Percentiles rank a stretch among this genome's conserved stretches.
Evolutionary conservation across 2,329 filamentous ascomycete species (phyloP).

Genomic region (Colletotrichum abscissum): DNA sequence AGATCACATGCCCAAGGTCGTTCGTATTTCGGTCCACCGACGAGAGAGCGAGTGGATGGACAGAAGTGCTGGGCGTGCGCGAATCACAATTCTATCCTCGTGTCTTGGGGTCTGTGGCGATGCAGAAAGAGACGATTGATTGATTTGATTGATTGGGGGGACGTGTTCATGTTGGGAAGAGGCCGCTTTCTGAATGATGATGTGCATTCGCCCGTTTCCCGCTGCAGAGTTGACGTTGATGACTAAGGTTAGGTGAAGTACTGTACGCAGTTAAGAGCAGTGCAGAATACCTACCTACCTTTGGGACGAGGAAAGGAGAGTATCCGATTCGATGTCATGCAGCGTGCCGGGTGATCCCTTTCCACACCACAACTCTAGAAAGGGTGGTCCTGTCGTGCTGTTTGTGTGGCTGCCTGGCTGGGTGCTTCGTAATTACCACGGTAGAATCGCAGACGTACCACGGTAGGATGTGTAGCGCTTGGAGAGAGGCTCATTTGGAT

Average conservation of each 20-base stretch:
- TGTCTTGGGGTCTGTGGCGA: background rate
- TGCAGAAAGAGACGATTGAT: background rate
- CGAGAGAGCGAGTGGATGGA: background rate
- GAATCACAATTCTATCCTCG: background rate
- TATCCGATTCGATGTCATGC: constrained; percentile 9
- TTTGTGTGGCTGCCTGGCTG: background rate
- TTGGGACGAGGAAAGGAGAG: background rate
- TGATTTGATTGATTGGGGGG: background rate
- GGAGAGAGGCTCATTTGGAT: background rate
- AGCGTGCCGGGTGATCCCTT: constrained; percentile 10
- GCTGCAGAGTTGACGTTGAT: background rate
- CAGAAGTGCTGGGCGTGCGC: background rate
- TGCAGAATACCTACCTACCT: background rate
- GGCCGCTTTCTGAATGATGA: background rate
- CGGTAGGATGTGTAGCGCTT: background rate
- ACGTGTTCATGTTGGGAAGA: background rate
- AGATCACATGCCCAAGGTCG: background rate
- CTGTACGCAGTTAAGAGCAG: background rate
- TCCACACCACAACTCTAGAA: background rate
- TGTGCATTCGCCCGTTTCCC: background rate
- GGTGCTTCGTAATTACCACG: background rate
- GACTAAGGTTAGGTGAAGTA: background rate
- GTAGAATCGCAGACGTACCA: background rate
- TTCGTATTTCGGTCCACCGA: background rate
- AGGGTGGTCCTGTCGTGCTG: background rate